Conservation (phyloP, 768 basidiomycete genomes). For the Amanita pallidorosea region DNA sequence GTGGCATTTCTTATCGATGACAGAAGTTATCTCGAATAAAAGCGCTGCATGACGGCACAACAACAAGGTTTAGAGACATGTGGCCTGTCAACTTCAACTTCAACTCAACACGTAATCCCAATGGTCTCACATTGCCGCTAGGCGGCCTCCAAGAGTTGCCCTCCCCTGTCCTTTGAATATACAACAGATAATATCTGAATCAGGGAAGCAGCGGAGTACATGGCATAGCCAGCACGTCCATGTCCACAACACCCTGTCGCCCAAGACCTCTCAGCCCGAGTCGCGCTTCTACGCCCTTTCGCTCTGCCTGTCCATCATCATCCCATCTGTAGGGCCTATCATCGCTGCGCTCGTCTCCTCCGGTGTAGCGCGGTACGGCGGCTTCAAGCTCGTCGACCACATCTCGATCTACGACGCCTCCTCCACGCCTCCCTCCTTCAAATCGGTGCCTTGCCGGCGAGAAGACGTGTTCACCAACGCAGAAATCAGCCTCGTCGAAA, state of each 20-base stretch:
- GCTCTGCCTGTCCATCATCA: slow-evolving; percentile 70
- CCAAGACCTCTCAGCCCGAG: slow-evolving; percentile 9
- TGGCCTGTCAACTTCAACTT: too few relatives aligned
- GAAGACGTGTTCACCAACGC: slow-evolving; percentile 89
- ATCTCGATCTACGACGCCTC: slow-evolving; percentile 44
- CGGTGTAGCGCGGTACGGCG: slow-evolving; percentile 85
- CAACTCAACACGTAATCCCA: too few relatives aligned
- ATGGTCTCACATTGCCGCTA: too few relatives aligned
- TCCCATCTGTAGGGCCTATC: slow-evolving; percentile 69
- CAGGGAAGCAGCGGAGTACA: too few relatives aligned
- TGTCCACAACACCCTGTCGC: slow-evolving; percentile 27
- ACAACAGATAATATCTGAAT: too few relatives aligned
- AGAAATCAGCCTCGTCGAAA: slow-evolving; percentile 67
- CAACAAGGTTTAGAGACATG: too few relatives aligned
- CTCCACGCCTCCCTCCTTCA: slow-evolving; percentile 27
- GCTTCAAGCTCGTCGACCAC: slow-evolving; percentile 73
- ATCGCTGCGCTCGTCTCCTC: slow-evolving; percentile 73
- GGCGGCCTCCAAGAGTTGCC: too few relatives aligned
- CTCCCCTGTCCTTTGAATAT: too few relatives aligned
- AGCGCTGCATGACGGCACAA: too few relatives aligned
- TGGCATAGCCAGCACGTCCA: too few relatives aligned
- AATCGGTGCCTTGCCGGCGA: slow-evolving; percentile 79
- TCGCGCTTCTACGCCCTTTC: slow-evolving; percentile 79
- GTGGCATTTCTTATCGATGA: too few relatives aligned
- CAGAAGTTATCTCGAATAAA: too few relatives aligned